phyloP scores from a whole-genome alignment of 2,329 filamentous ascomycete species.

The Elsinoe perseae region DNA sequence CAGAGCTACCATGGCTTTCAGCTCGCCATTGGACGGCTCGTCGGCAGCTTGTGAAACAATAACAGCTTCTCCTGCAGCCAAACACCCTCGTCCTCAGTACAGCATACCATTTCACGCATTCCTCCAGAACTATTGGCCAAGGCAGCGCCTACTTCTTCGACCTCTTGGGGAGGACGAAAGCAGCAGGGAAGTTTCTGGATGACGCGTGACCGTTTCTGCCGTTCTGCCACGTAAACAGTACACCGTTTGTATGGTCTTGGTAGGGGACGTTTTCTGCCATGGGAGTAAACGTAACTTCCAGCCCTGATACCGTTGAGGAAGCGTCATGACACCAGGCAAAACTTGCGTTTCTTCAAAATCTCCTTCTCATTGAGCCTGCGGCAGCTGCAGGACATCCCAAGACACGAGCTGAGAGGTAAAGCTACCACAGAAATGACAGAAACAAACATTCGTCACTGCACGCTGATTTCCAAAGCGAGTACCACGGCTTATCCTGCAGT shows the following conservation, averaged over 20 bases:
- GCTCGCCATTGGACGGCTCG: constrained; percentile 1
- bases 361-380: not conserved
- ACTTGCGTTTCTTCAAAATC: not conserved
- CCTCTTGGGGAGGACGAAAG: not conserved
- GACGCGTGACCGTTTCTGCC: constrained; percentile 4
- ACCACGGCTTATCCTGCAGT: not conserved
- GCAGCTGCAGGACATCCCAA: not conserved
- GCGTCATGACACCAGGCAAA: constrained; percentile 5
- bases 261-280: constrained; percentile 11
- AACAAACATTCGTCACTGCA: constrained; percentile 1
- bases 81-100: not conserved
- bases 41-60: constrained; percentile 1
- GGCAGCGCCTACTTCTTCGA: constrained; percentile 1
- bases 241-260: constrained; percentile 4
- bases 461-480: not conserved
- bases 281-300: not conserved
- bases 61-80: not conserved
- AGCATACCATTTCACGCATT: not conserved
- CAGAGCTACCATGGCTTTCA: not conserved
- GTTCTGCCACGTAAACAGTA: constrained; percentile 9
- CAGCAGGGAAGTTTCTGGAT: not conserved
- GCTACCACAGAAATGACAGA: not conserved
- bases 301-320: constrained; percentile 3
- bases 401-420: constrained; percentile 4
- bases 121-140: constrained; percentile 1